phyloP scores from a whole-genome alignment of 2,329 filamentous ascomycete species.

The Phialemoniopsis sp. region DNA sequence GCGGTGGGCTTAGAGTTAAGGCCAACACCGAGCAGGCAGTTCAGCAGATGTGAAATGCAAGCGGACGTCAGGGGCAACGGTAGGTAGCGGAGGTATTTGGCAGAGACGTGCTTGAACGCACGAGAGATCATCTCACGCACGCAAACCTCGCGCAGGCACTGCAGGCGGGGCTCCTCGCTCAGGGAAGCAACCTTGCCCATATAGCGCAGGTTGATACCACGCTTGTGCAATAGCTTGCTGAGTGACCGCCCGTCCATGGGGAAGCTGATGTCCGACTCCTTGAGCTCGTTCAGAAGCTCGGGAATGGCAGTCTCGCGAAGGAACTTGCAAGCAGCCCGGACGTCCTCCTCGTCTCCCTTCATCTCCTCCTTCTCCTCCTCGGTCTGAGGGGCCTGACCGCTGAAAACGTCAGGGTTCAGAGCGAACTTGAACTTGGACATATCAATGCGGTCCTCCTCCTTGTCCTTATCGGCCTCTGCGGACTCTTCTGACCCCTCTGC shows the following conservation, averaged over 20 bases:
- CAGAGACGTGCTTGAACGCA: slow-evolving; percentile 88
- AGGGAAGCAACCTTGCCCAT: slow-evolving; percentile 78
- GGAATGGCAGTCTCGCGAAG: slow-evolving; percentile 76
- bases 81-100: slow-evolving; percentile 73
- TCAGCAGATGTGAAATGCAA: slow-evolving; percentile 82
- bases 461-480: slow-evolving; percentile 13
- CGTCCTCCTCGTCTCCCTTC: slow-evolving; percentile 80
- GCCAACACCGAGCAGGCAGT: slow-evolving; percentile 79
- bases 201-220: slow-evolving; percentile 95
- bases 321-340: slow-evolving; percentile 77
- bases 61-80: slow-evolving; percentile 76
- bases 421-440: slow-evolving; percentile 82
- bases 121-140: slow-evolving; percentile 93
- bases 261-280: slow-evolving; percentile 91
- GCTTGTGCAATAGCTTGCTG: slow-evolving; percentile 85
- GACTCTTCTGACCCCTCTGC: slow-evolving; percentile 2
- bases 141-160: slow-evolving; percentile 72
- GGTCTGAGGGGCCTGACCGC: slow-evolving; percentile 84
- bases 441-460: slow-evolving; percentile 65
- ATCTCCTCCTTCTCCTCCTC: slow-evolving; percentile 84
- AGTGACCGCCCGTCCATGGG: slow-evolving; percentile 97
- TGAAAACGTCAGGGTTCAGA: slow-evolving; percentile 94
- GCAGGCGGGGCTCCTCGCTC: slow-evolving; percentile 66
- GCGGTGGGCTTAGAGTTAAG: slow-evolving; percentile 75
- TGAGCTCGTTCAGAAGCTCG: slow-evolving; percentile 79